phyloP scores from a whole-genome alignment of 495 filamentous ascomycete genomes.

The Penicillium bovifimosum region DNA sequence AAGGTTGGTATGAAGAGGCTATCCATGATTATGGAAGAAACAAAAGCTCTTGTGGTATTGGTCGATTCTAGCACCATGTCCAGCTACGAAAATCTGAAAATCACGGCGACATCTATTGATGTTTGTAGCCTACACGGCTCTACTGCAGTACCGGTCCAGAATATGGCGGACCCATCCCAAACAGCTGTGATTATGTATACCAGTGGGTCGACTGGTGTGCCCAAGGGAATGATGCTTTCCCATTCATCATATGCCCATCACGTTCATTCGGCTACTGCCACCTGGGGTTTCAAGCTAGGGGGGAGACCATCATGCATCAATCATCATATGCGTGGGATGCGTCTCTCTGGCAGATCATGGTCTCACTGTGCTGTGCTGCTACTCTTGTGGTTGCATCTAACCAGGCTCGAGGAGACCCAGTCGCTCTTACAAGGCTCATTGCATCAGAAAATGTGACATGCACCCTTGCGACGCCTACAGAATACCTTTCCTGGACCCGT shows the following conservation, averaged over 20 bases:
- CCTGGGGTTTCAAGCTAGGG: conserved; percentile 11
- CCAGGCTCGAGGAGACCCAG: conserved; percentile 25
- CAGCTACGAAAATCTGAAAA: neutral
- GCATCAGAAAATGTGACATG: conserved; percentile 26
- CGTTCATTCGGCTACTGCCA: conserved; percentile 20
- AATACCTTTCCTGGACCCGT: conserved; percentile 34
- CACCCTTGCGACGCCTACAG: conserved; percentile 37
- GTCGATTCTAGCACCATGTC: conserved; percentile 3
- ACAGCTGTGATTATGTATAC: conserved; percentile 39
- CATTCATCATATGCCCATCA: conserved; percentile 29
- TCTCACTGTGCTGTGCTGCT: conserved; percentile 27
- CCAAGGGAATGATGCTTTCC: conserved; percentile 34
- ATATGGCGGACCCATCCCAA: conserved; percentile 1
- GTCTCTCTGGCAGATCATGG: conserved; percentile 32
- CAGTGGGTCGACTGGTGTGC: conserved; percentile 33
- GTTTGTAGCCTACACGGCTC: neutral
- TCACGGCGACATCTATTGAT: conserved; percentile 9
- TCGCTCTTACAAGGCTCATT: conserved; percentile 31
- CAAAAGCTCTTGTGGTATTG: conserved; percentile 15
- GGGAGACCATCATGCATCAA: conserved; percentile 37
- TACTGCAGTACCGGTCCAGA: neutral
- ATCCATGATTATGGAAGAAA: conserved; percentile 21
- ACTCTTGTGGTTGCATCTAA: conserved; percentile 25
- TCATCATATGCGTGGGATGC: conserved; percentile 38
- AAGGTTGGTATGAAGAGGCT: conserved; percentile 31